A percentile compares a stretch with the other conserved stretches of the same genome.
These are phyloP conservation scores for Rutstroemia sp. DNA, from an alignment of 2,329 filamentous ascomycete genomes.

Conservation along the genomic window DNA sequence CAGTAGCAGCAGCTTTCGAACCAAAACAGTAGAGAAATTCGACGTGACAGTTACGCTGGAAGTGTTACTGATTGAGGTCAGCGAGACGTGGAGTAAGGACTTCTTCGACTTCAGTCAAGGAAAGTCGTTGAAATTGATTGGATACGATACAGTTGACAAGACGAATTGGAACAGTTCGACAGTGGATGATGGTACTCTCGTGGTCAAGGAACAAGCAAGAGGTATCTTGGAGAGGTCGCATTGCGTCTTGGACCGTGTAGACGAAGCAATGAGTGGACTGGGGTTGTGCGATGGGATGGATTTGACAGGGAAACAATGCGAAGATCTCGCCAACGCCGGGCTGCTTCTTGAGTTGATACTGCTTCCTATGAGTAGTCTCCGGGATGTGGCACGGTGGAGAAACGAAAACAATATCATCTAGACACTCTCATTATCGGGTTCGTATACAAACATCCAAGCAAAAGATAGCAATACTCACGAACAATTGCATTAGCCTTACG, in stretches of 20 bases:
- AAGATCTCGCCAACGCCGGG: neutral
- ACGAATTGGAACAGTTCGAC: neutral
- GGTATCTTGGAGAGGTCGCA: neutral
- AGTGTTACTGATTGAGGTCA: neutral
- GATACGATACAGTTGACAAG: neutral
- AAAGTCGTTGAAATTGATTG: neutral
- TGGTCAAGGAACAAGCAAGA: neutral
- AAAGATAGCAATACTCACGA: too few relatives aligned
- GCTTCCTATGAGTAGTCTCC: neutral
- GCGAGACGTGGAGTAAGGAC: neutral
- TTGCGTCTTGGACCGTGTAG: neutral
- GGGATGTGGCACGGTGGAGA: neutral
- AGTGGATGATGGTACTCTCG: neutral
- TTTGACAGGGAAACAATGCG: neutral
- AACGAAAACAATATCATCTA: neutral
- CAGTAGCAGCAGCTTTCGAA: neutral
- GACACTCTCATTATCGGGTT: neutral
- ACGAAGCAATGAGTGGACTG: neutral
- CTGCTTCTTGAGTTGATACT: neutral
- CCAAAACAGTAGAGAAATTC: neutral
- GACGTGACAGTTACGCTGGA: neutral
- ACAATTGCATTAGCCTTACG: too few relatives aligned
- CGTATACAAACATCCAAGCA: too few relatives aligned
- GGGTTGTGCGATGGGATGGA: neutral
- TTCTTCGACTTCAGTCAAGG: neutral